phyloP scores from a whole-genome alignment of 2,329 filamentous ascomycete genomes.

The Fusarium incarnatum region DNA sequence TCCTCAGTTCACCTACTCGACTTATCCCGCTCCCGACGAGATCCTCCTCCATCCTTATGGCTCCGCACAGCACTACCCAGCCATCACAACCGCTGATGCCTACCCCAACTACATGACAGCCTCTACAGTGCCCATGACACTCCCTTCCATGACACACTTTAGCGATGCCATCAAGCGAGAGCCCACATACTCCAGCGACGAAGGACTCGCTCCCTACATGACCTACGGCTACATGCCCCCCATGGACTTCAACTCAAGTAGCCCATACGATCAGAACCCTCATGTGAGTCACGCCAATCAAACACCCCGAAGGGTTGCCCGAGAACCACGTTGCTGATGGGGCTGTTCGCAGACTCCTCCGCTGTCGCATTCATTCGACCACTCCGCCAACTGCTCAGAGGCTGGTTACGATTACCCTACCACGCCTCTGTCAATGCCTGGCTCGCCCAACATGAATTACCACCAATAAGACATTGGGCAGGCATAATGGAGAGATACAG shows the following conservation, averaged over 20 bases:
- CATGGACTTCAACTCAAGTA: conserved; percentile 70
- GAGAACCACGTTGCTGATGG: conserved; percentile 62
- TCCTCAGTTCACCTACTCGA: conserved; percentile 73
- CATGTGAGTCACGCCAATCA: conserved; percentile 74
- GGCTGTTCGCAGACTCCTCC: conserved; percentile 75
- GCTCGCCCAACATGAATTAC: conserved; percentile 68
- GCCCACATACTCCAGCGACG: conserved; percentile 63
- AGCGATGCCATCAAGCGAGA: conserved; percentile 76
- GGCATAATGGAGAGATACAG: conserved; percentile 9
- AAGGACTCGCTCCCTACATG: conserved; percentile 73
- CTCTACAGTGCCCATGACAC: conserved; percentile 66
- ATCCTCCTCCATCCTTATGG: conserved; percentile 70
- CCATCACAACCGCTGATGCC: conserved; percentile 62
- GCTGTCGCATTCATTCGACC: conserved; percentile 78
- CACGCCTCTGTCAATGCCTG: conserved; percentile 79
- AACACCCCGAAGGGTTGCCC: conserved; percentile 52
- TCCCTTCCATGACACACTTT: conserved; percentile 74
- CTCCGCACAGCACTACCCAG: conserved; percentile 63
- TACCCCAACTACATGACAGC: conserved; percentile 68
- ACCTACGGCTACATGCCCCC: conserved; percentile 73
- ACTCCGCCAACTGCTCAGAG: conserved; percentile 72
- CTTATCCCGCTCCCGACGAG: conserved; percentile 75
- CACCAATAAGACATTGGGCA: conserved; percentile 28
- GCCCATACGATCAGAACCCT: conserved; percentile 75
- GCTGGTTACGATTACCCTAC: conserved; percentile 73